Evolutionary conservation across 208 protist genomes (phyloP).

Genomic region (Leishmania guyanensis): DNA sequence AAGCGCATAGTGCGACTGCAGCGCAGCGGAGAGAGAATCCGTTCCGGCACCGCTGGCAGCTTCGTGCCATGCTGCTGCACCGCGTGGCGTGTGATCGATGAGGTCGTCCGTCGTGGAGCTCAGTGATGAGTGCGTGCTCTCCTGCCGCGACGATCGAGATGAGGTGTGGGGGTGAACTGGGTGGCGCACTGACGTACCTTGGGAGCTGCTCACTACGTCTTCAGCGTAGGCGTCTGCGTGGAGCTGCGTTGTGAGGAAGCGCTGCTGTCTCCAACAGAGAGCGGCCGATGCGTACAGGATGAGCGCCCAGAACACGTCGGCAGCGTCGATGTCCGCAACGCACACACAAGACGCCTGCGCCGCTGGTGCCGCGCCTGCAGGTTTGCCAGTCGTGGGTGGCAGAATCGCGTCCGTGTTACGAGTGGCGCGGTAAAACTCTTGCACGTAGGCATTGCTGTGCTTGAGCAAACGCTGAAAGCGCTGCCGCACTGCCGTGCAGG

Average conservation of each 20-base stretch:
- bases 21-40: neutral
- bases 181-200: neutral
- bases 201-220: constrained; percentile 14
- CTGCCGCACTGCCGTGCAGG: constrained; percentile 1
- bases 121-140: constrained; percentile 6
- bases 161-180: neutral
- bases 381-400: neutral
- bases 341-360: neutral
- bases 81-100: neutral
- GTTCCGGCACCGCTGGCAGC: neutral
- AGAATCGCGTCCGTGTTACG: neutral
- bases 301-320: constrained; percentile 26
- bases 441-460: neutral
- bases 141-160: neutral
- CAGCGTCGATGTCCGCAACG: constrained; percentile 1
- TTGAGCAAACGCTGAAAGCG: neutral
- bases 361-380: neutral
- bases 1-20: constrained; percentile 1
- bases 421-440: constrained; percentile 4
- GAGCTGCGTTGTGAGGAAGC: neutral
- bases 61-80: neutral
- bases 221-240: neutral
- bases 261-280: constrained; percentile 16
- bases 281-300: constrained; percentile 20
- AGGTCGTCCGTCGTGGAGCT: neutral